These are phyloP conservation scores for Pseudonitzschia multistriata DNA, from an alignment of 108 stramenopile genomes.

Conservation along the genomic window DNA sequence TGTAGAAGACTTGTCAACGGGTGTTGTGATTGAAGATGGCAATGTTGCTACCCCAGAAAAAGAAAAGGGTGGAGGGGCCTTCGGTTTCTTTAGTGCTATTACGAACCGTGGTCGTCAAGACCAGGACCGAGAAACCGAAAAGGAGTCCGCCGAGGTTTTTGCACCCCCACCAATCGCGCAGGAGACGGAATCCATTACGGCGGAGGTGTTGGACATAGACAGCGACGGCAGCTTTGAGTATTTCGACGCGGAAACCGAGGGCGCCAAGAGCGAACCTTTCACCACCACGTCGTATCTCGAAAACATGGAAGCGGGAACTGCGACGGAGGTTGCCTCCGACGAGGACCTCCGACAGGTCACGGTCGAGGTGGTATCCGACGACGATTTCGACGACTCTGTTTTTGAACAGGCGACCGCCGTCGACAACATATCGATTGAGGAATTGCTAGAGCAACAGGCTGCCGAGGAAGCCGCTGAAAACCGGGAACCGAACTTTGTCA, in stretches of 20 bases:
- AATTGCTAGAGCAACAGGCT: slow-evolving; percentile 10
- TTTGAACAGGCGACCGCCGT: slow-evolving; percentile 48
- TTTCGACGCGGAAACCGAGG: slow-evolving; percentile 7
- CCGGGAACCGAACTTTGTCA: slow-evolving; percentile 30
- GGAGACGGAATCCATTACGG: not conserved
- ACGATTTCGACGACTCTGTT: slow-evolving; percentile 57
- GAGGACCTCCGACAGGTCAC: slow-evolving; percentile 27
- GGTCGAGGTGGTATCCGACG: slow-evolving; percentile 66
- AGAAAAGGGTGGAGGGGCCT: not conserved
- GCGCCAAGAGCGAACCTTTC: not conserved
- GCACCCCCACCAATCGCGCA: not conserved
- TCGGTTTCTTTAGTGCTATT: not conserved
- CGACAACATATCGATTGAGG: slow-evolving; percentile 22
- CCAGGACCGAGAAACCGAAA: not conserved
- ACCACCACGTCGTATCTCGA: not conserved
- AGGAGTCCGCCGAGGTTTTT: not conserved
- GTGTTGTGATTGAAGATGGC: not conserved
- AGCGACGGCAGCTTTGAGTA: slow-evolving; percentile 12
- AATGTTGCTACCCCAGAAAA: not conserved
- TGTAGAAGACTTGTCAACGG: not conserved
- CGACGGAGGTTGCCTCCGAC: slow-evolving; percentile 13
- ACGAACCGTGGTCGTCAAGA: not conserved
- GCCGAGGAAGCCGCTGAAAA: slow-evolving; percentile 33
- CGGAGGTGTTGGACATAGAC: not conserved
- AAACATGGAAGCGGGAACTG: not conserved